Conservation (phyloP, 352 stramenopile genomes). For the Pythium apleroticum region DNA sequence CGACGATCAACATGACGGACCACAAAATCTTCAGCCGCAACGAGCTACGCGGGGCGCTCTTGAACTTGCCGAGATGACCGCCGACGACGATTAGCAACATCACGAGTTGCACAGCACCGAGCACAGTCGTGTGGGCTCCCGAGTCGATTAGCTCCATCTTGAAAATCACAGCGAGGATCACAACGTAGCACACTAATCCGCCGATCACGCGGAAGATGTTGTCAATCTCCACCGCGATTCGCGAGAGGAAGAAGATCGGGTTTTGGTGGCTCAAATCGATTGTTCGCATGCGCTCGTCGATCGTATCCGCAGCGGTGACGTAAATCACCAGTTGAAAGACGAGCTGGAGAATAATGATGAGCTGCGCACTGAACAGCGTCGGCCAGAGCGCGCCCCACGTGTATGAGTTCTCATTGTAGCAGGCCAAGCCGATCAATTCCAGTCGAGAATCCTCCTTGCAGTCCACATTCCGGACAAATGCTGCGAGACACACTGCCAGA, state of each 20-base stretch:
- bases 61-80: constrained; percentile 72
- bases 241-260: constrained; percentile 73
- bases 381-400: constrained; percentile 79
- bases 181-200: constrained; percentile 66
- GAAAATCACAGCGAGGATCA: constrained; percentile 67
- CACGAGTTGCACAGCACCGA: constrained; percentile 60
- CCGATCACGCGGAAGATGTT: constrained; percentile 72
- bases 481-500: constrained; percentile 64
- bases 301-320: constrained; percentile 64
- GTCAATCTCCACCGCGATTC: constrained; percentile 71
- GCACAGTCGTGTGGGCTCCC: constrained; percentile 58
- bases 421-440: constrained; percentile 68
- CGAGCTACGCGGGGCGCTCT: constrained; percentile 59
- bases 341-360: constrained; percentile 83
- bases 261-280: constrained; percentile 67
- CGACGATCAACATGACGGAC: constrained; percentile 69
- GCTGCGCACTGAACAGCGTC: constrained; percentile 78
- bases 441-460: constrained; percentile 46
- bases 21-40: constrained; percentile 72
- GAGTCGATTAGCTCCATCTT: constrained; percentile 57
- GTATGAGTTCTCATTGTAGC: constrained; percentile 52
- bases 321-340: constrained; percentile 89
- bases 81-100: constrained; percentile 68
- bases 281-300: constrained; percentile 61
- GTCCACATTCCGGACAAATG: constrained; percentile 78